Percentiles rank a stretch among this genome's conserved stretches.
Conservation (phyloP, 2,329 filamentous ascomycete species). For the Stemphylium vesicarium region DNA sequence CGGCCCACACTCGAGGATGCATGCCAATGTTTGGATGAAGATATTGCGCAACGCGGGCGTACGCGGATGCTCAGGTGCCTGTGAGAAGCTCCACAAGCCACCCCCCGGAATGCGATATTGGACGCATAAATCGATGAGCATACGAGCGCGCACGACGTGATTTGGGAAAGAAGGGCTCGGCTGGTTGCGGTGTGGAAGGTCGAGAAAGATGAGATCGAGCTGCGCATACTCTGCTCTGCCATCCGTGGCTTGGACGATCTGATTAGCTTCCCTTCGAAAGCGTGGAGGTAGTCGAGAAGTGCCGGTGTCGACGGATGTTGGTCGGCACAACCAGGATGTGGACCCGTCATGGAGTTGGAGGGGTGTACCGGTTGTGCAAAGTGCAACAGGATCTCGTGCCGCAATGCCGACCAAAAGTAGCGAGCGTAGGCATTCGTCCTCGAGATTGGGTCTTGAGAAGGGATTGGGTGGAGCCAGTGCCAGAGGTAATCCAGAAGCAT, state of each 20-base stretch:
- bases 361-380: slow-evolving; percentile 47
- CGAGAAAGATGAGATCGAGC: slow-evolving; percentile 50
- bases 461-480: slow-evolving; percentile 39
- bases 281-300: slow-evolving; percentile 11
- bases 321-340: slow-evolving; percentile 42
- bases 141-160: slow-evolving; percentile 39
- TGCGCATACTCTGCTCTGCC: slow-evolving; percentile 49
- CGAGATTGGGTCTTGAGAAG: slow-evolving; percentile 40
- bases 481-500: slow-evolving; percentile 49
- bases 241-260: slow-evolving; percentile 39
- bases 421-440: slow-evolving; percentile 52
- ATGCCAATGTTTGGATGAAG: slow-evolving; percentile 52
- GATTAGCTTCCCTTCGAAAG: slow-evolving; percentile 17
- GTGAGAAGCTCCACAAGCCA: slow-evolving; percentile 37
- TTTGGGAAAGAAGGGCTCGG: slow-evolving; percentile 36
- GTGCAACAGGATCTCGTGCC: slow-evolving; percentile 49
- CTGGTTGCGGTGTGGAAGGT: slow-evolving; percentile 36
- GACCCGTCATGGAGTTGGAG: slow-evolving; percentile 43
- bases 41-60: slow-evolving; percentile 50
- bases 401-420: slow-evolving; percentile 51
- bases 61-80: slow-evolving; percentile 38
- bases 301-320: slow-evolving; percentile 32
- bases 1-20: slow-evolving; percentile 49
- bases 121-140: slow-evolving; percentile 46
- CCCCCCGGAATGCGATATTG: slow-evolving; percentile 30